phyloP scores from a whole-genome alignment of 164 flowering plant species.

The Stephania japonica region DNA sequence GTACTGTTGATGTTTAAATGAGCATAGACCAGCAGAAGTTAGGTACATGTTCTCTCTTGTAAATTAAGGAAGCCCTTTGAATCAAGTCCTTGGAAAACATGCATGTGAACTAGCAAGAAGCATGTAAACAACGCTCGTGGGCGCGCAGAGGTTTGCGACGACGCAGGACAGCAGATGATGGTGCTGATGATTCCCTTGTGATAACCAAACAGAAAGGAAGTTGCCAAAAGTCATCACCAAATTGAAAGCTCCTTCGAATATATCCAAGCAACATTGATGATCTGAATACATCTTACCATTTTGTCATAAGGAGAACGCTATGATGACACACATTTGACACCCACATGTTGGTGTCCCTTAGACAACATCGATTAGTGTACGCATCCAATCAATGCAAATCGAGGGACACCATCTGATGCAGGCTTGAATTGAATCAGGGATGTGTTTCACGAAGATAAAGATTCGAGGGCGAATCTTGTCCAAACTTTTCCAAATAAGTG shows the following conservation, averaged over 20 bases:
- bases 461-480: no score
- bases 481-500: no score
- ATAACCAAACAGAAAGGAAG: neutral
- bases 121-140: neutral
- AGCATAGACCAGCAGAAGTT: constrained; percentile 6
- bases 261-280: neutral
- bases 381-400: neutral
- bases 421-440: no score
- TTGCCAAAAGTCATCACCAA: neutral
- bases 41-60: constrained; percentile 3
- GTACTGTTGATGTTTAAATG: neutral
- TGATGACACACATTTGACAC: neutral
- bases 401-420: neutral
- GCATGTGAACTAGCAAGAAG: constrained; percentile 5
- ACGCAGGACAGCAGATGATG: neutral
- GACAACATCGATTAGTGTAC: no score
- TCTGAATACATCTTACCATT: neutral
- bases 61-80: constrained; percentile 4
- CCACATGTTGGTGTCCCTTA: no score
- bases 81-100: neutral
- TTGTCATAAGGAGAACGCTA: neutral
- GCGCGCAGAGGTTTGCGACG: neutral
- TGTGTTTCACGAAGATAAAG: no score
- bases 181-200: neutral
- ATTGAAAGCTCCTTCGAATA: no score